Conservation (phyloP, 2,329 filamentous ascomycete species). For the Verticillium dahliae region DNA sequence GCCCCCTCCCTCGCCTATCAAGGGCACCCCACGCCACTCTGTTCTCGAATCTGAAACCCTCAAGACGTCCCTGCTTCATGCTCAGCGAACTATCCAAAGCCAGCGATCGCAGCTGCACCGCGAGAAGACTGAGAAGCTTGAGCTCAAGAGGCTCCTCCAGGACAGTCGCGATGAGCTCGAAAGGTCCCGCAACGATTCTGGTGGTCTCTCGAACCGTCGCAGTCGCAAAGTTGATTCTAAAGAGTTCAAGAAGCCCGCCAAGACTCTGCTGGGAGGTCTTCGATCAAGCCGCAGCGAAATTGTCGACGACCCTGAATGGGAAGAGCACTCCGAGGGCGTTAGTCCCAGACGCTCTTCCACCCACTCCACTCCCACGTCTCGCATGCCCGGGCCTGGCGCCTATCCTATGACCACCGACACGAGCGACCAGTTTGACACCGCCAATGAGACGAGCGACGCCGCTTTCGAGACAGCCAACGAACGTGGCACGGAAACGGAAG, state of each 20-base stretch:
- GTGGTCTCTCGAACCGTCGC: conserved; percentile 45
- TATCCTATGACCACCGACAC: conserved; percentile 33
- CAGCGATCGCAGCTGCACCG: conserved; percentile 91
- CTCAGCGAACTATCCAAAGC: conserved; percentile 93
- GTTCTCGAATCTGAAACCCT: conserved; percentile 93
- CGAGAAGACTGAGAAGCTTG: conserved; percentile 97
- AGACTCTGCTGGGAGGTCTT: conserved; percentile 65
- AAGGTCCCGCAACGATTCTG: conserved; percentile 52
- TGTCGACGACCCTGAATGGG: conserved; percentile 79
- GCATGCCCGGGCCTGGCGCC: conserved; percentile 12
- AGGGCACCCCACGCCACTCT: conserved; percentile 83
- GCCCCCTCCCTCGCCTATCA: conserved; percentile 82
- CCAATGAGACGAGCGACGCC: conserved; percentile 66
- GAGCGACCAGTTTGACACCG: conserved; percentile 71
- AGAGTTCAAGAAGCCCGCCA: conserved; percentile 68
- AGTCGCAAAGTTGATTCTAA: conserved; percentile 58
- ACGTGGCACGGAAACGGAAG: conserved; percentile 79
- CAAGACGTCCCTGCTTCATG: conserved; percentile 88
- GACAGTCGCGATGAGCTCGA: conserved; percentile 90
- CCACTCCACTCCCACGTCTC: conserved; percentile 20
- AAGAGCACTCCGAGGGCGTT: conserved; percentile 58
- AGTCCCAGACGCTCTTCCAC: conserved; percentile 45
- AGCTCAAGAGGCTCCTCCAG: conserved; percentile 90
- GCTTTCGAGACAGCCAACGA: conserved; percentile 69
- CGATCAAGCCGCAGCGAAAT: conserved; percentile 73